phyloP scores from a whole-genome alignment of 2,329 filamentous ascomycete species.

The Colletotrichum eremochloae region DNA sequence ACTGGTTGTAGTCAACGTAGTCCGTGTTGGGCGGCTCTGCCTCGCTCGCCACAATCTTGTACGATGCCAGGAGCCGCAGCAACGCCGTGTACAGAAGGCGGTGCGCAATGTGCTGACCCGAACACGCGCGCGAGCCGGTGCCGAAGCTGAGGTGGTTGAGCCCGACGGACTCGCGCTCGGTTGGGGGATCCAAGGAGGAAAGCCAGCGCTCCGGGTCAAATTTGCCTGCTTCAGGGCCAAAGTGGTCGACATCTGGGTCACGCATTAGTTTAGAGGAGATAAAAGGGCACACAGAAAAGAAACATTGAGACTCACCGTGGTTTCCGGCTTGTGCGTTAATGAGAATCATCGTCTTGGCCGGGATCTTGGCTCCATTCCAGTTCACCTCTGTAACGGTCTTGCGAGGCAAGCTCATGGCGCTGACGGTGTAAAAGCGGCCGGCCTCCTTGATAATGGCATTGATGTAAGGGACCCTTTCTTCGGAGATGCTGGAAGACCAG shows the following conservation, averaged over 20 bases:
- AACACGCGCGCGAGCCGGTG: slow-evolving; percentile 74
- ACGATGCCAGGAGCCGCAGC: slow-evolving; percentile 70
- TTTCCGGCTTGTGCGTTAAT: slow-evolving; percentile 56
- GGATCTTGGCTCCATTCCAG: slow-evolving; percentile 76
- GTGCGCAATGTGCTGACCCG: slow-evolving; percentile 73
- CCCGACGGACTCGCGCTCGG: slow-evolving; percentile 63
- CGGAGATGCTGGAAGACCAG: slow-evolving; percentile 78
- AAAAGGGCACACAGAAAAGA: not conserved
- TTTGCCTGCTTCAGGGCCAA: slow-evolving; percentile 67
- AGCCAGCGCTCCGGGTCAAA: slow-evolving; percentile 82
- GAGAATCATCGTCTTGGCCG: slow-evolving; percentile 83
- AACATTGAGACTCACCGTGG: slow-evolving; percentile 54
- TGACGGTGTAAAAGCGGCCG: slow-evolving; percentile 83
- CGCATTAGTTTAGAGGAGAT: slow-evolving; percentile 59
- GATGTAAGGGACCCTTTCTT: slow-evolving; percentile 83
- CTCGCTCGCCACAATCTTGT: slow-evolving; percentile 59
- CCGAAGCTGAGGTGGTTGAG: slow-evolving; percentile 74
- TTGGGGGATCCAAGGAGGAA: not conserved
- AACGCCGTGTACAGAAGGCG: slow-evolving; percentile 73
- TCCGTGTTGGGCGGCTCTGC: slow-evolving; percentile 67
- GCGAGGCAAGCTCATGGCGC: slow-evolving; percentile 82
- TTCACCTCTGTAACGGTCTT: slow-evolving; percentile 79
- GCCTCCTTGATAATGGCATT: slow-evolving; percentile 84
- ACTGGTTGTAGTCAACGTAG: slow-evolving; percentile 68
- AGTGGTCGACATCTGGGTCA: slow-evolving; percentile 77